phyloP scores from a whole-genome alignment of 2,329 filamentous ascomycete species.

The Nigrospora oryzae region DNA sequence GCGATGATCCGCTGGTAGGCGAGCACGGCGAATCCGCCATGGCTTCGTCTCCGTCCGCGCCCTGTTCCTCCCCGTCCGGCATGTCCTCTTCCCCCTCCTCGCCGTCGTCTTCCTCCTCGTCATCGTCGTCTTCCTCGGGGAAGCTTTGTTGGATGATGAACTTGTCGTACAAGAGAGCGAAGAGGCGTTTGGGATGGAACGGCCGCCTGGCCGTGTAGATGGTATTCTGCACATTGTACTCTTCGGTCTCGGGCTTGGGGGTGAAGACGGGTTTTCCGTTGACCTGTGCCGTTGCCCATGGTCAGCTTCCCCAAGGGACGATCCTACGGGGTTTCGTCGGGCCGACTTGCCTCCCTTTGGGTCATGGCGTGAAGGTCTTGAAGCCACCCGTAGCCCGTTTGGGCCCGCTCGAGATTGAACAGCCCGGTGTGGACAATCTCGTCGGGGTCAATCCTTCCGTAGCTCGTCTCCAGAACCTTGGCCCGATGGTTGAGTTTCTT shows the following conservation, averaged over 20 bases:
- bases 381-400: constrained; percentile 61
- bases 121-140: constrained; percentile 19
- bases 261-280: constrained; percentile 44
- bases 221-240: constrained; percentile 65
- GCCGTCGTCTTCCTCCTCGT: constrained; percentile 1
- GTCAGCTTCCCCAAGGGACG: too few species aligned
- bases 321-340: not conserved
- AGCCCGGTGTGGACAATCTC: constrained; percentile 57
- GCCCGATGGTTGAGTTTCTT: constrained; percentile 58
- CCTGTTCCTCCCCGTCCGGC: constrained; percentile 21
- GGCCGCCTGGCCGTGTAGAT: constrained; percentile 55
- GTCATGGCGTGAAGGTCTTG: constrained; percentile 63
- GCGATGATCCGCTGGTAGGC: not conserved
- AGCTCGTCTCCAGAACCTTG: constrained; percentile 52
- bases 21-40: constrained; percentile 16
- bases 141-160: constrained; percentile 39
- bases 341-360: constrained; percentile 42
- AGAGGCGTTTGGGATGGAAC: constrained; percentile 39
- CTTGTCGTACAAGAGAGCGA: constrained; percentile 35
- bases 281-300: constrained; percentile 16
- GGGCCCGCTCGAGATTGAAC: constrained; percentile 57
- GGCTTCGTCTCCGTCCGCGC: constrained; percentile 14
- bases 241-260: constrained; percentile 63
- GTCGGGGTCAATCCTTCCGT: constrained; percentile 42
- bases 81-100: constrained; percentile 22